Evolutionary conservation across 768 basidiomycete genomes (phyloP).

Genomic region (Lentinula raphanica): DNA sequence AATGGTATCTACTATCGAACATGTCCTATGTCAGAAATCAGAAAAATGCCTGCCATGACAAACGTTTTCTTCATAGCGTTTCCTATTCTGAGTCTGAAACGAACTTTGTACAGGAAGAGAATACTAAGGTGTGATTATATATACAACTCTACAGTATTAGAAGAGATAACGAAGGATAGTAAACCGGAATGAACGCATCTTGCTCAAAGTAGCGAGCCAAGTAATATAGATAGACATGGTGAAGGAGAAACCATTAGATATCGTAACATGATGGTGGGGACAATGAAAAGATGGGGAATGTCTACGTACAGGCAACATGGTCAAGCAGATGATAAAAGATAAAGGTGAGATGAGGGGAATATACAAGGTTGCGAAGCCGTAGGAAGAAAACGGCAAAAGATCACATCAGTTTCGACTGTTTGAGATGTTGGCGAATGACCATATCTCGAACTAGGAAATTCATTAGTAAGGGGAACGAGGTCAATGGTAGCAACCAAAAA

Average conservation of each 20-base stretch:
- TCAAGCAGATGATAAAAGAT: background rate
- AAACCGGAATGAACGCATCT: background rate
- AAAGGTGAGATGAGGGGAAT: background rate
- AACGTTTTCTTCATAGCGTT: no score
- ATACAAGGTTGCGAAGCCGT: background rate
- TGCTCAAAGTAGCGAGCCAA: no score
- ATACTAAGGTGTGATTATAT: background rate
- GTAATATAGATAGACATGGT: no score
- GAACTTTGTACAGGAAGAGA: background rate
- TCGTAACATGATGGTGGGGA: background rate
- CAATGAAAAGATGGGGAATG: background rate
- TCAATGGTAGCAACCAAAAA: background rate
- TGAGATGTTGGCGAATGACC: slow-evolving; percentile 75
- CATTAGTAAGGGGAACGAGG: no score
- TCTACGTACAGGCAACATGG: background rate
- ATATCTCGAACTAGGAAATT: slow-evolving; percentile 60
- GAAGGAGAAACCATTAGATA: background rate
- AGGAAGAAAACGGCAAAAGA: background rate
- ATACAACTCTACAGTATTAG: background rate
- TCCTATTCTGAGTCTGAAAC: no score
- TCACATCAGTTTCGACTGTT: slow-evolving; percentile 66
- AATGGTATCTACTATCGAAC: no score
- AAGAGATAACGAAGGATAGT: no score
- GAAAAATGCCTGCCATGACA: background rate
- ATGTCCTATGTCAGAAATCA: background rate